Percentiles rank a stretch among this genome's conserved stretches.
Conservation (phyloP, 768 basidiomycete species). For the Lactarius trivialis region DNA sequence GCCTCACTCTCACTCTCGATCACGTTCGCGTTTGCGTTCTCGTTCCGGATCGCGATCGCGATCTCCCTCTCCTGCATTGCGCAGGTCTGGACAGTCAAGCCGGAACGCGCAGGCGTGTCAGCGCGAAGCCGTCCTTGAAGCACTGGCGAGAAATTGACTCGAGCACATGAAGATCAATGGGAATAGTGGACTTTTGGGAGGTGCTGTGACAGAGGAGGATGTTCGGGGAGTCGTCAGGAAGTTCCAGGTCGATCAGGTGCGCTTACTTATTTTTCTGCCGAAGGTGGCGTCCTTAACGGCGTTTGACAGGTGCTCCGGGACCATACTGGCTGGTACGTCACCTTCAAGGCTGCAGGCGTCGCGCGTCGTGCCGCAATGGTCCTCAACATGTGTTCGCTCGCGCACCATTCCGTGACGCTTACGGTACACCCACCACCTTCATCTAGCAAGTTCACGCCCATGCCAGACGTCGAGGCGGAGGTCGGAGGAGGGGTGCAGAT, state of each 20-base stretch:
- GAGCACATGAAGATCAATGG: constrained; percentile 61
- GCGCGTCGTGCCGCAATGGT: too few relatives aligned
- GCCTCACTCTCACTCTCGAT: constrained; percentile 17
- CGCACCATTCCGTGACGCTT: constrained; percentile 52
- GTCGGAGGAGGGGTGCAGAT: too few relatives aligned
- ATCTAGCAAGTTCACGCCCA: constrained; percentile 25
- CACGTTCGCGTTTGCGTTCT: constrained; percentile 6
- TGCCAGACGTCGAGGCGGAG: constrained; percentile 27
- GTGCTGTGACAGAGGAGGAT: constrained; percentile 55
- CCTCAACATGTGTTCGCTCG: constrained; percentile 51
- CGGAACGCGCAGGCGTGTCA: too few relatives aligned
- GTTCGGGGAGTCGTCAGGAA: constrained; percentile 61
- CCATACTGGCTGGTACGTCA: too few relatives aligned
- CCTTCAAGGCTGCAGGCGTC: too few relatives aligned
- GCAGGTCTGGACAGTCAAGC: too few relatives aligned
- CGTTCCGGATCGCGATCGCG: too few relatives aligned
- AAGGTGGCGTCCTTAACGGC: constrained; percentile 6
- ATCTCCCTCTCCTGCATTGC: too few relatives aligned
- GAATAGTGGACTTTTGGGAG: constrained; percentile 39
- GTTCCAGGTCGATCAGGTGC: constrained; percentile 68
- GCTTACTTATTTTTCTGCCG: constrained; percentile 26
- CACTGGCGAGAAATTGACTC: too few relatives aligned
- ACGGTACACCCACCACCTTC: constrained; percentile 42
- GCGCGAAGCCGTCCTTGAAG: too few relatives aligned
- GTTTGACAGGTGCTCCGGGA: too few relatives aligned